phyloP scores from a whole-genome alignment of 495 filamentous ascomycete species.

The Elasticomyces elasticus region DNA sequence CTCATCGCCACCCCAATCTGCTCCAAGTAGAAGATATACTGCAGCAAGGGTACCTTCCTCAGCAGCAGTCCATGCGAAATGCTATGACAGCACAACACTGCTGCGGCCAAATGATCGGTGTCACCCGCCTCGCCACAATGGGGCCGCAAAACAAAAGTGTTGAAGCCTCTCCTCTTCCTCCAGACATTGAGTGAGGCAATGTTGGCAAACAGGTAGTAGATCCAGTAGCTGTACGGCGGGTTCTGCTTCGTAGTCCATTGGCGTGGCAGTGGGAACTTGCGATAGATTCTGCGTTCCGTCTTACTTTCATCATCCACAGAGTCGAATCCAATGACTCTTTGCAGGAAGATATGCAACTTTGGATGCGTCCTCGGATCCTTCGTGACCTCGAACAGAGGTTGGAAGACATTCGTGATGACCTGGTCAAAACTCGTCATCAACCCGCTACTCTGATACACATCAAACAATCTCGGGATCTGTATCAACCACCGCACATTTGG shows the following conservation, averaged over 20 bases:
- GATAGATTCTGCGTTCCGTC: conserved; percentile 77
- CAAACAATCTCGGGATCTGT: conserved; percentile 87
- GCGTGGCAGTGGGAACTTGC: conserved; percentile 83
- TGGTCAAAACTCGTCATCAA: conserved; percentile 85
- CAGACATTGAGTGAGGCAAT: conserved; percentile 84
- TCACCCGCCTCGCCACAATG: conserved; percentile 97
- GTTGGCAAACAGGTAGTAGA: conserved; percentile 94
- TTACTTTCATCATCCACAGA: conserved; percentile 99
- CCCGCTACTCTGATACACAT: conserved; percentile 82
- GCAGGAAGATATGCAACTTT: conserved; percentile 88
- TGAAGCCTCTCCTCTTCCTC: conserved; percentile 86
- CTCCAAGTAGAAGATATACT: conserved; percentile 96
- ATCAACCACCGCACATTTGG: conserved; percentile 97
- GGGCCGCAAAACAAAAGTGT: conserved; percentile 85
- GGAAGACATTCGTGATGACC: conserved; percentile 83
- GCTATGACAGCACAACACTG: conserved; percentile 88
- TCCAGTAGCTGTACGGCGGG: conserved; percentile 97
- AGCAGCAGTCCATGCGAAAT: conserved; percentile 92
- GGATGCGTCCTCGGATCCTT: conserved; percentile 76
- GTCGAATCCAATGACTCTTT: conserved; percentile 92
- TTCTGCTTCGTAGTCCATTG: conserved; percentile 88
- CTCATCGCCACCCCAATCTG: conserved; percentile 99
- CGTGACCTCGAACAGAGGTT: conserved; percentile 90
- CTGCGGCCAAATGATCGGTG: conserved; percentile 88
- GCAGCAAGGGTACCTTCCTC: conserved; percentile 84